Percentiles rank a stretch among this genome's conserved stretches.
phyloP scores from a whole-genome alignment of 345 rosid species.

The Citrus reticulata region DNA sequence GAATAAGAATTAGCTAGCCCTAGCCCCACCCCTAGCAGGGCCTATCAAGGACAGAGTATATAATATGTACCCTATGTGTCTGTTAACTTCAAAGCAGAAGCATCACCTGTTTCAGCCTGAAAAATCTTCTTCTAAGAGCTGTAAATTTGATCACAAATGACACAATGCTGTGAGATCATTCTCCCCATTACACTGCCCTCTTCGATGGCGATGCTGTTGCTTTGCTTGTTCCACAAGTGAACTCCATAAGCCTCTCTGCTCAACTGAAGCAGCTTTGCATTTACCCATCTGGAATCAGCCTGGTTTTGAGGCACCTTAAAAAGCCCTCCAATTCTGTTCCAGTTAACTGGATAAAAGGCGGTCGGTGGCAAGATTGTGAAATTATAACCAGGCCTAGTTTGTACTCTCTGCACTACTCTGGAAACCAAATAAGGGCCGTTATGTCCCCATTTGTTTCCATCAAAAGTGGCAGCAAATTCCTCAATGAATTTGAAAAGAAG shows the following conservation, averaged over 20 bases:
- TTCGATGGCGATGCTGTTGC: constrained; percentile 42
- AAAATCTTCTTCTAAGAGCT: constrained; percentile 6
- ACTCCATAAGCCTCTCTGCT: constrained; percentile 47
- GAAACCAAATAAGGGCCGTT: constrained; percentile 83
- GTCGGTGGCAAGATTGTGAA: constrained; percentile 53
- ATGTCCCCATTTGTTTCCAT: constrained; percentile 84
- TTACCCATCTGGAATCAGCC: constrained; percentile 33
- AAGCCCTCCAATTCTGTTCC: constrained; percentile 52
- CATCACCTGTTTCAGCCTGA: background rate
- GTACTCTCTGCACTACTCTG: constrained; percentile 46
- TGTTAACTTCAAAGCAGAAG: background rate
- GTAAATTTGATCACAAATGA: constrained; percentile 39
- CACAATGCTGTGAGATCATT: constrained; percentile 45
- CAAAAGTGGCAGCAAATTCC: constrained; percentile 70
- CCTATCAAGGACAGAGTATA: background rate
- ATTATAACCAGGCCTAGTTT: constrained; percentile 35
- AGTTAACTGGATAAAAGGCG: constrained; percentile 71
- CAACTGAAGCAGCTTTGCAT: constrained; percentile 50
- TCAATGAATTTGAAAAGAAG: constrained; percentile 56
- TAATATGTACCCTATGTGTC: background rate
- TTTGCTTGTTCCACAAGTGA: constrained; percentile 82
- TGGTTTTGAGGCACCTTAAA: constrained; percentile 46
- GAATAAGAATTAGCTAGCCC: background rate
- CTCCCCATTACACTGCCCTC: constrained; percentile 63
- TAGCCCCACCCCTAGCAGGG: background rate